Base-by-base conservation (phyloP, 441 rosid species). In the Daphne laureola region DNA sequence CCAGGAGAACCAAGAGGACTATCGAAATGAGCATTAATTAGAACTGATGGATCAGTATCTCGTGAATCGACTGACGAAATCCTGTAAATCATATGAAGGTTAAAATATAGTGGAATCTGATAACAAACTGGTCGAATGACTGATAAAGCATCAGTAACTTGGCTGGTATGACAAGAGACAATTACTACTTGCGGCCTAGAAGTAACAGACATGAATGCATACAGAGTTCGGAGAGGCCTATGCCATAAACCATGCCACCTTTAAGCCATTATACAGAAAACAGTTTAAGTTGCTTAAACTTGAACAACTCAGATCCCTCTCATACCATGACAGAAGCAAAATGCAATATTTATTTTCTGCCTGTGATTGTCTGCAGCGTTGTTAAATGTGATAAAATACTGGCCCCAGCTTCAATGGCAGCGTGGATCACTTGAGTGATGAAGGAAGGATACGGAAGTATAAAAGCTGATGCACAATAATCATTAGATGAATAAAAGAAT, bases 11-110 rank as follows among this genome's bases (percentile, higher is more conserved):
- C 90, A 42, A 90, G 82, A 21, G 98, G 83, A 63, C 96, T 76
- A 56, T 94, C 99, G 71, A 78, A 94, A 73, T 94, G 96, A 46
- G 96, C 99, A 81, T 94, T 94, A 57, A 94, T 65, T 70, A 94
- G 67, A 70, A 94, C 90, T 3, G 99, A 81, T 12, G 96, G 73
- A 46, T 86, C 98, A 18, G 59, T 69, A 48, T 87, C 87, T 48
- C 40, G 74, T 54, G 90, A 74, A 65, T 81, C 67, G 51, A 65
- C 47, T 15, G 98, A 82, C 14, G 99, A 84, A 58, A 94, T 72
- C 81, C 99, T 94, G 81, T 63, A 65, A 21, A 78, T 50, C 25
- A 46, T 53, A 53, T 18, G 23, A 51, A 59, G 44, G 62, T 52
- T 38, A 56, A 48, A 51, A 54, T 44, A 42, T 27, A 44, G 41